Conservation (phyloP, 1,284 basidiomycete species). For the Sporisorium iseilematis-ciliati region DNA sequence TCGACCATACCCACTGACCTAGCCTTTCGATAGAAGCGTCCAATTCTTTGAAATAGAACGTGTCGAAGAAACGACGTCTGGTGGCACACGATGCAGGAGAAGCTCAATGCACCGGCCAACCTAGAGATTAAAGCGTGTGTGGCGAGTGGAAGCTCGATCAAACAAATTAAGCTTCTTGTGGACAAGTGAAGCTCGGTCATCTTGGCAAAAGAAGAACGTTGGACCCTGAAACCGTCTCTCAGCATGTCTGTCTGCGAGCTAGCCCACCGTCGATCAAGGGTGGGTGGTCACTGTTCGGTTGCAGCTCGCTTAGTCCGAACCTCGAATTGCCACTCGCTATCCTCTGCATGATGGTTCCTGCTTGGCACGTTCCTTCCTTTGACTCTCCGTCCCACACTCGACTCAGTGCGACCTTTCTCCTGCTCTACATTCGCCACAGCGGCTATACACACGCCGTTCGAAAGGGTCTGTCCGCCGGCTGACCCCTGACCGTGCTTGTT, state of each 20-base stretch:
- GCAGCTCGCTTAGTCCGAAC: too few relatives aligned
- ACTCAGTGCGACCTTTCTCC: background rate
- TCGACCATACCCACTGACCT: too few relatives aligned
- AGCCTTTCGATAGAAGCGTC: too few relatives aligned
- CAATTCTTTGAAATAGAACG: too few relatives aligned
- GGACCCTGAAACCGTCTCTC: conserved; percentile 1
- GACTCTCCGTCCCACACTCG: background rate
- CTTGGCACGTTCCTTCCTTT: conserved; percentile 19
- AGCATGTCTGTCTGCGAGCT: background rate
- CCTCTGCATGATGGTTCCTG: conserved; percentile 10
- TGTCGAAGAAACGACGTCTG: too few relatives aligned
- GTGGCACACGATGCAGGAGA: too few relatives aligned
- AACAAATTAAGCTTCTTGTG: background rate
- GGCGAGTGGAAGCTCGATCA: too few relatives aligned
- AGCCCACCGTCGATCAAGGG: background rate
- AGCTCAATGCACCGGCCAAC: conserved; percentile 1
- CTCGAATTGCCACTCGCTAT: conserved; percentile 4
- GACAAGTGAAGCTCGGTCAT: background rate
- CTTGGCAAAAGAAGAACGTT: background rate
- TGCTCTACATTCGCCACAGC: background rate
- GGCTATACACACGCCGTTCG: background rate
- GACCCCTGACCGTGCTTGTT: background rate
- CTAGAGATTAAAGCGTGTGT: background rate
- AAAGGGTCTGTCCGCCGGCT: background rate
- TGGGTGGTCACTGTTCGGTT: background rate